Conservation (phyloP, 257 asterid species). For the Linderniella brevidens region DNA sequence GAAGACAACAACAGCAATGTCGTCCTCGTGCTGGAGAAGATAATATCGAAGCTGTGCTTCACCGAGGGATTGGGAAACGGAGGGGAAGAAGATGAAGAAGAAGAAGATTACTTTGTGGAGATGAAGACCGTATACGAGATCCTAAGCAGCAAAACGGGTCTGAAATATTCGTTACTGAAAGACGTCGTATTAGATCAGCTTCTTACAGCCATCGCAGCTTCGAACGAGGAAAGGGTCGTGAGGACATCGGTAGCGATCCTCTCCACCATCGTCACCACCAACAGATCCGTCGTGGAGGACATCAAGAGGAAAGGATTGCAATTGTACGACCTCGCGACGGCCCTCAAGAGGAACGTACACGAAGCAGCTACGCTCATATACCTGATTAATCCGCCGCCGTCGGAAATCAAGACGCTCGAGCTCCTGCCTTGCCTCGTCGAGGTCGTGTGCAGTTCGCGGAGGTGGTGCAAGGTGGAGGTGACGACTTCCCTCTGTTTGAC, state of each 20-base stretch:
- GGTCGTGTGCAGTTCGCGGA: conserved; percentile 45
- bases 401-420: conserved; percentile 55
- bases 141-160: conserved; percentile 40
- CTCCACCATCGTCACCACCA: conserved; percentile 45
- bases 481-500: conserved; percentile 27
- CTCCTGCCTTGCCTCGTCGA: conserved; percentile 73
- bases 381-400: conserved; percentile 65
- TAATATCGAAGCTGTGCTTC: conserved; percentile 65
- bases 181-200: conserved; percentile 74
- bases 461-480: conserved; percentile 27
- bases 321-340: conserved; percentile 58
- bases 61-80: conserved; percentile 29
- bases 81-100: no score
- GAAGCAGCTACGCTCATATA: conserved; percentile 73
- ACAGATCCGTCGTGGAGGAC: conserved; percentile 45
- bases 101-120: conserved; percentile 46
- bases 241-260: conserved; percentile 60
- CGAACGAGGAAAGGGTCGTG: conserved; percentile 49
- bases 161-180: conserved; percentile 57
- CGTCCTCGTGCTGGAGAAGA: conserved; percentile 49
- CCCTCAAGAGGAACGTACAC: conserved; percentile 61
- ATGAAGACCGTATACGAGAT: conserved; percentile 49
- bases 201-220: conserved; percentile 51
- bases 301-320: conserved; percentile 62
- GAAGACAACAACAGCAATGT: conserved; percentile 29